Conservation (phyloP, 352 stramenopile genomes). For the Phytophthora constricta region DNA sequence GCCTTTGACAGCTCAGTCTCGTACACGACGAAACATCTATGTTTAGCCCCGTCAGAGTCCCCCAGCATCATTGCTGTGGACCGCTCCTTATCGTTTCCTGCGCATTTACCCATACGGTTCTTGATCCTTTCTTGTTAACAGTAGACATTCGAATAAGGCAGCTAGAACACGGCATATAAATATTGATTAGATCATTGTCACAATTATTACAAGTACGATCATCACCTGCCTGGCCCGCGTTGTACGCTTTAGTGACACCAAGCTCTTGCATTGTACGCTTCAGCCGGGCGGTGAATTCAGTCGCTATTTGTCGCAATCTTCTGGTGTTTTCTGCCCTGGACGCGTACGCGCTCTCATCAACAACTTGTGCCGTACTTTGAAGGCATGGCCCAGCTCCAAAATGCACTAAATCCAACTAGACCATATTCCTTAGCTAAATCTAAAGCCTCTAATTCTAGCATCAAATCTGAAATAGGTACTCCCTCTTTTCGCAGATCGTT, state of each 20-base stretch:
- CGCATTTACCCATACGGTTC: slow-evolving; percentile 15
- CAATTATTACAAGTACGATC: no score
- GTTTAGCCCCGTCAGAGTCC: background rate
- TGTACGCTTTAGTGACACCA: slow-evolving; percentile 1
- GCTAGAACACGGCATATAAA: background rate
- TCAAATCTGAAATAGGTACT: slow-evolving; percentile 5
- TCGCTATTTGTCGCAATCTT: background rate
- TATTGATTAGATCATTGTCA: no score
- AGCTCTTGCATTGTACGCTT: background rate
- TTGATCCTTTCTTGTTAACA: background rate
- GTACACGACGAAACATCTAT: no score
- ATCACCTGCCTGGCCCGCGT: slow-evolving; percentile 16
- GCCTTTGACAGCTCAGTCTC: background rate
- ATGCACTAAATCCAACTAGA: background rate
- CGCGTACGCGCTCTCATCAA: slow-evolving; percentile 1
- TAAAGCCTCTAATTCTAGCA: background rate
- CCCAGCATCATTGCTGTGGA: background rate
- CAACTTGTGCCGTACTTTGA: background rate
- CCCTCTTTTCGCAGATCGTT: slow-evolving; percentile 12
- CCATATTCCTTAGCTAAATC: background rate
- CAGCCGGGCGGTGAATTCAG: no score
- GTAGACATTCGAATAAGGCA: background rate
- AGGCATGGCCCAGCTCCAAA: background rate
- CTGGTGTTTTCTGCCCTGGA: slow-evolving; percentile 3
- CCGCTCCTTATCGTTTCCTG: no score